Percentiles rank a stretch among this genome's conserved stretches.
These are phyloP conservation scores for Suhomyces prunicola DNA, from an alignment of 805 yeast species.

Conservation along the genomic window DNA sequence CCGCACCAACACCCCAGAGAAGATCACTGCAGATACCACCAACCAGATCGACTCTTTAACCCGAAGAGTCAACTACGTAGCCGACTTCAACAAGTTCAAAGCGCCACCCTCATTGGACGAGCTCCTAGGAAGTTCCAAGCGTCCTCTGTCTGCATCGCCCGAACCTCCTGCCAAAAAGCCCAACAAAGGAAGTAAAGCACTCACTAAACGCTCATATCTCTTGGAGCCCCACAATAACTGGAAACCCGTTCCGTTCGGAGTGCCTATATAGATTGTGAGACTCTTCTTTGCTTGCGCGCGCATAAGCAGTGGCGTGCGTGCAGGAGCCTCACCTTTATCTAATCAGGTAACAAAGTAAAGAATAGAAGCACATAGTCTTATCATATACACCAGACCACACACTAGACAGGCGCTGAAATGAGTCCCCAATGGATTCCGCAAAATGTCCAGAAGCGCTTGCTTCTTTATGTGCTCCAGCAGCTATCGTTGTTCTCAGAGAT, in stretches of 20 bases:
- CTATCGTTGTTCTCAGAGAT: slow-evolving; percentile 77
- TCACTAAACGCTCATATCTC: slow-evolving; percentile 9
- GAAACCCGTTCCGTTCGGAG: slow-evolving; percentile 57
- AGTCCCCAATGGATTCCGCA: slow-evolving; percentile 70
- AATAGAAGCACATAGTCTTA: not conserved
- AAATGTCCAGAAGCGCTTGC: slow-evolving; percentile 76
- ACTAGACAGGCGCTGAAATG: not conserved
- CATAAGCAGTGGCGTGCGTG: not conserved
- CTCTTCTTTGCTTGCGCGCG: not conserved
- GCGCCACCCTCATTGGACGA: slow-evolving; percentile 22
- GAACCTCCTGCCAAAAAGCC: slow-evolving; percentile 13
- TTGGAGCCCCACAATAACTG: slow-evolving; percentile 40
- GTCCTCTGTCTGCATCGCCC: slow-evolving; percentile 6
- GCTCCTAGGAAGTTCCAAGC: slow-evolving; percentile 11
- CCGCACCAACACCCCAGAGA: not conserved
- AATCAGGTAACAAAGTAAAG: not conserved
- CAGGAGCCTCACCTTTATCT: not conserved
- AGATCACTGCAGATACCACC: not conserved
- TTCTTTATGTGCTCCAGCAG: slow-evolving; percentile 77
- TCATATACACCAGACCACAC: not conserved
- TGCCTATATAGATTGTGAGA: not conserved
- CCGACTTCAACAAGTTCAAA: slow-evolving; percentile 4
- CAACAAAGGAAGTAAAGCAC: slow-evolving; percentile 8
- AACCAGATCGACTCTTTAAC: not conserved
- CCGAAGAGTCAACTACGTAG: slow-evolving; percentile 1